Evolutionary conservation across 371 early-diverging fungal genomes (phyloP), one percentile per base, ranked within the genome.

Genomic region (Circinella minor): DNA sequence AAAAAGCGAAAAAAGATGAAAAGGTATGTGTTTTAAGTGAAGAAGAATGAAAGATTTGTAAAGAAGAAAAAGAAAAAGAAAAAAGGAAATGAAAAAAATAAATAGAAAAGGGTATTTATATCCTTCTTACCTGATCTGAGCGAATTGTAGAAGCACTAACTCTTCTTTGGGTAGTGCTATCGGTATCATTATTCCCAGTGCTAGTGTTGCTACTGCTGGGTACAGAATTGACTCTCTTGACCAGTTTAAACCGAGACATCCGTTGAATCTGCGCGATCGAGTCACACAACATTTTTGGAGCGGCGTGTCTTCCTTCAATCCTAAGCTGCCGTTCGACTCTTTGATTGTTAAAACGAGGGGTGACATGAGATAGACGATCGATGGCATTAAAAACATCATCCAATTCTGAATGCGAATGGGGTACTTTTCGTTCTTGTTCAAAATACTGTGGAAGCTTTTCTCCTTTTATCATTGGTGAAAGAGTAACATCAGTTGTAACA

Each of bases 391-490:
- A 34, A 13, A 57, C 57, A 11, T 3, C 11, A 34, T 57, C 57
- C 14, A 57, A 57, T 57, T 57, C 57, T 57, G 57, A 57, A 57
- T 27, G 34, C 18, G 57, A 51, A 5, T 51, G 51, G 43, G 11
- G 43, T 1, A 11, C 43, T 51, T 15, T 13, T 65, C 36, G n/a
- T 36, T 14, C 10, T 65, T 17, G 54, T 2, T 27, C 27, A 27
- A 27, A 27, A 27, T 65, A 65, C 17, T 65, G 34, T n/a, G 65
- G 65, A 6, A 54, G 65, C 51, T 65, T 65, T 48, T 51, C 65
- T n/a, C 51, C 48, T 36, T 36, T 38, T 20, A 49, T 43, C 43
- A 43, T 38, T 47, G 63, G 1, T 51, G 65, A 4, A 18, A 14
- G 51, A n/a, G 15, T 15, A 43, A 43, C 6, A 43, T 43, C 43